Percentiles rank a stretch among this genome's conserved stretches.
Evolutionary conservation across 2,329 filamentous ascomycete genomes (phyloP).

Genomic region (Zasmidium citrigriseum): DNA sequence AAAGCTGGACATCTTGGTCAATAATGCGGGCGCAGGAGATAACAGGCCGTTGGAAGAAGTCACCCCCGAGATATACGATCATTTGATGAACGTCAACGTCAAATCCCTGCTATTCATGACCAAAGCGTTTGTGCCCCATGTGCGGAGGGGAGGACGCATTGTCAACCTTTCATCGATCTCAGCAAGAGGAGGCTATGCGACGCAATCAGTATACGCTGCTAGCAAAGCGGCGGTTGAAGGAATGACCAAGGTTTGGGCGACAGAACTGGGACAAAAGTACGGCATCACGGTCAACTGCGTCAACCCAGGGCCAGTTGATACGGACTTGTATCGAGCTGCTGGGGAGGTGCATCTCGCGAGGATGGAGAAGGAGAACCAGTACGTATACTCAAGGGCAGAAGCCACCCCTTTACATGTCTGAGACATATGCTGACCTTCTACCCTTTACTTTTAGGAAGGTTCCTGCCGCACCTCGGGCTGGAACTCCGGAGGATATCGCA

Average conservation of each 20-base stretch:
- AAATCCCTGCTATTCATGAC: slow-evolving; percentile 55
- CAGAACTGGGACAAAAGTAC: slow-evolving; percentile 53
- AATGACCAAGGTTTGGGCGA: slow-evolving; percentile 59
- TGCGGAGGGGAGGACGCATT: slow-evolving; percentile 51
- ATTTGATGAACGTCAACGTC: slow-evolving; percentile 51
- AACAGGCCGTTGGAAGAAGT: too few relatives aligned
- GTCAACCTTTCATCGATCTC: slow-evolving; percentile 62
- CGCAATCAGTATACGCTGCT: slow-evolving; percentile 54
- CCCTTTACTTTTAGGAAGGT: too few relatives aligned
- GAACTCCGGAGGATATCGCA: slow-evolving; percentile 55
- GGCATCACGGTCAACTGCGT: slow-evolving; percentile 64
- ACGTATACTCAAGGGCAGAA: too few relatives aligned
- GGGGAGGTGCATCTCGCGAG: slow-evolving; percentile 45
- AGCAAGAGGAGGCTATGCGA: slow-evolving; percentile 47
- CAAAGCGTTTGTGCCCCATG: slow-evolving; percentile 53
- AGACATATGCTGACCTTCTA: too few relatives aligned
- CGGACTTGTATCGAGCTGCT: slow-evolving; percentile 55
- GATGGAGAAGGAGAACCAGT: slow-evolving; percentile 35
- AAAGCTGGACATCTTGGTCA: too few relatives aligned
- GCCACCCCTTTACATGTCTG: too few relatives aligned
- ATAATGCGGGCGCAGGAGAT: too few relatives aligned
- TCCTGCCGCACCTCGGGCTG: slow-evolving; percentile 40
- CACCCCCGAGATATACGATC: too few relatives aligned
- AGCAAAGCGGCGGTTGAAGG: slow-evolving; percentile 64
- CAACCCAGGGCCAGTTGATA: slow-evolving; percentile 60